phyloP scores from a whole-genome alignment of 2,329 filamentous ascomycete species.

The Podosphaera fusca region DNA sequence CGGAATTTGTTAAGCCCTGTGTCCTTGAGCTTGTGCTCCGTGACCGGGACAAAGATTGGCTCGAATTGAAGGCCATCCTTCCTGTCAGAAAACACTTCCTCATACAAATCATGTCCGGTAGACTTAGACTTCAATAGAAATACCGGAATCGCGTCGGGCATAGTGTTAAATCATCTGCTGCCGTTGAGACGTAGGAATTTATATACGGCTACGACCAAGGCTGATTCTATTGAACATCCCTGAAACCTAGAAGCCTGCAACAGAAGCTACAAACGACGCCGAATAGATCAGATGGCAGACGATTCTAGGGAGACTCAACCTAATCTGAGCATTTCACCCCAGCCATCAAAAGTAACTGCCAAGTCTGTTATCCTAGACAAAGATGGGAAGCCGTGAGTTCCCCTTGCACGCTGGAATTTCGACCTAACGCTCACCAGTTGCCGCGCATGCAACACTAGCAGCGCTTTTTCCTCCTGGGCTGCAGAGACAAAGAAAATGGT shows the following conservation, averaged over 20 bases:
- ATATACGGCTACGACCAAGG: too few relatives aligned
- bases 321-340: conserved; percentile 4
- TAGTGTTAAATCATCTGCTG: neutral
- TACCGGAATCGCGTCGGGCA: conserved; percentile 24
- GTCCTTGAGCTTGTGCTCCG: conserved; percentile 45
- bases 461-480: conserved; percentile 36
- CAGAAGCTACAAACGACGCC: neutral
- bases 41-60: conserved; percentile 52
- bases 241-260: too few relatives aligned
- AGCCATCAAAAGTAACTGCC: conserved; percentile 27
- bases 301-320: conserved; percentile 11
- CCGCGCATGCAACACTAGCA: conserved; percentile 42
- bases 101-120: conserved; percentile 45
- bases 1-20: conserved; percentile 31
- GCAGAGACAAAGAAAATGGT: conserved; percentile 20
- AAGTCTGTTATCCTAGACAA: conserved; percentile 55
- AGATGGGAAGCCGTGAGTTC: conserved; percentile 61
- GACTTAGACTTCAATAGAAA: conserved; percentile 62
- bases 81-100: conserved; percentile 35
- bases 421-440: conserved; percentile 27
- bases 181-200: neutral
- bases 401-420: neutral
- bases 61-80: conserved; percentile 25
- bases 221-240: too few relatives aligned
- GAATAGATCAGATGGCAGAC: conserved; percentile 10